Percentiles rank a stretch among this genome's conserved stretches.
phyloP scores from a whole-genome alignment of 208 protist species.

The Trypanosoma lewisi region DNA sequence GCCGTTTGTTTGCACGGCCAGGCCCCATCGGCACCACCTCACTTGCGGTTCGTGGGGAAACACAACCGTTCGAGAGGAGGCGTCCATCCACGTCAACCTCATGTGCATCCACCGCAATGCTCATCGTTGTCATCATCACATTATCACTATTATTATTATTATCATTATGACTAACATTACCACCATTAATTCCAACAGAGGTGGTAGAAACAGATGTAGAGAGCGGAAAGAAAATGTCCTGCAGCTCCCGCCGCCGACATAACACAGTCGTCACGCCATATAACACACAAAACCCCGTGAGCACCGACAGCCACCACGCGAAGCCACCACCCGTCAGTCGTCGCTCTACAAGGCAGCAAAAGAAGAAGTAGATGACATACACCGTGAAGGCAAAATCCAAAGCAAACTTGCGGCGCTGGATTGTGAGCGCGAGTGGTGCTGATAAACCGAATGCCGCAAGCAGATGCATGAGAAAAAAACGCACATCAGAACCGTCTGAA shows the following conservation, averaged over 20 bases:
- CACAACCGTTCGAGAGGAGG: neutral
- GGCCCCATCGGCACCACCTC: constrained; percentile 25
- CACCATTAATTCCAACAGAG: neutral
- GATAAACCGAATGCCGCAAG: constrained; percentile 36
- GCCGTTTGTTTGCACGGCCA: constrained; percentile 19
- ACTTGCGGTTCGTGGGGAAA: neutral
- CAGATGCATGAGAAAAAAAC: constrained; percentile 74
- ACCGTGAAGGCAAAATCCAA: constrained; percentile 78
- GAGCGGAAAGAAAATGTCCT: constrained; percentile 48
- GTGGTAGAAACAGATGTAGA: neutral
- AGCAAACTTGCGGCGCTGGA: constrained; percentile 81
- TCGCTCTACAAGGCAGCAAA: constrained; percentile 36
- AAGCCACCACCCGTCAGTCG: constrained; percentile 36
- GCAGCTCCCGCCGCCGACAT: constrained; percentile 65
- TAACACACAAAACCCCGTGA: constrained; percentile 29
- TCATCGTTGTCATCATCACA: constrained; percentile 2
- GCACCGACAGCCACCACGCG: constrained; percentile 57
- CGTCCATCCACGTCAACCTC: neutral
- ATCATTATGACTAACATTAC: neutral
- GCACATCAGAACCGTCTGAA: constrained; percentile 14
- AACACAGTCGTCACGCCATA: constrained; percentile 42
- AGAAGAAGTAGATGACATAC: constrained; percentile 62
- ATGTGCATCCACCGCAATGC: neutral
- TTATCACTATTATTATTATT: neutral
- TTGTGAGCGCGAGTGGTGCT: constrained; percentile 51